A percentile compares a stretch with the other conserved stretches of the same genome.
These are phyloP conservation scores for Alternaria hordeiaustralica DNA, from an alignment of 2,329 filamentous ascomycete genomes.

Conservation along the genomic window DNA sequence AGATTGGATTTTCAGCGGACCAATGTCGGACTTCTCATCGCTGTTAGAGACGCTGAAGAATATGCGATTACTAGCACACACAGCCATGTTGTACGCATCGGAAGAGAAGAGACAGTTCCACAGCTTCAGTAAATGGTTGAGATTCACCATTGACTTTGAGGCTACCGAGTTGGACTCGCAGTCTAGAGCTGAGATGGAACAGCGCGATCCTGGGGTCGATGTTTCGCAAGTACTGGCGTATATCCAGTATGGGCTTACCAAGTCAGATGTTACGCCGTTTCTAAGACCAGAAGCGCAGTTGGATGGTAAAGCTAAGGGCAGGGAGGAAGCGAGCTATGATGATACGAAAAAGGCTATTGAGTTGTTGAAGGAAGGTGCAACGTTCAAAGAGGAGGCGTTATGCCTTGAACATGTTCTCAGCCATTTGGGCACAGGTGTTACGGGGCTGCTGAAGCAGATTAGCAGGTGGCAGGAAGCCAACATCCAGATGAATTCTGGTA, in stretches of 20 bases:
- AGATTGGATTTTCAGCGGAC: constrained; percentile 63
- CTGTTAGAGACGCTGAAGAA: constrained; percentile 74
- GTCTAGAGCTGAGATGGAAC: constrained; percentile 72
- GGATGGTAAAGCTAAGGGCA: constrained; percentile 4
- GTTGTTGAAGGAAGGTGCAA: constrained; percentile 54
- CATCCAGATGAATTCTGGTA: constrained; percentile 72
- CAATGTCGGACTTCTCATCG: constrained; percentile 47
- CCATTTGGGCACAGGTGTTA: constrained; percentile 43
- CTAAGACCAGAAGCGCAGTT: constrained; percentile 54
- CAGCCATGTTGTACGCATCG: constrained; percentile 72
- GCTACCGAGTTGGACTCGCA: constrained; percentile 66
- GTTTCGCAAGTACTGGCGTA: constrained; percentile 76
- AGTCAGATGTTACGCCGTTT: constrained; percentile 69
- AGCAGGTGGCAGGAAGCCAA: constrained; percentile 55
- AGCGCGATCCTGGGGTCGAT: constrained; percentile 79
- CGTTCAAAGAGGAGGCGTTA: constrained; percentile 39
- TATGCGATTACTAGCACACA: constrained; percentile 77
- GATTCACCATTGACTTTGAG: constrained; percentile 80
- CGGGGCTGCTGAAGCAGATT: constrained; percentile 46
- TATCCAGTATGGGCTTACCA: constrained; percentile 72
- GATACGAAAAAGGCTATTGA: constrained; percentile 44
- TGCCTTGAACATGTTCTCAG: constrained; percentile 50
- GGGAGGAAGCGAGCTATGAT: constrained; percentile 31
- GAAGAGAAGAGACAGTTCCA: constrained; percentile 80
- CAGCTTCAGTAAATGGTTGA: constrained; percentile 83